phyloP scores from a whole-genome alignment of 2,329 filamentous ascomycete species.

The Arthroderma uncinatum region DNA sequence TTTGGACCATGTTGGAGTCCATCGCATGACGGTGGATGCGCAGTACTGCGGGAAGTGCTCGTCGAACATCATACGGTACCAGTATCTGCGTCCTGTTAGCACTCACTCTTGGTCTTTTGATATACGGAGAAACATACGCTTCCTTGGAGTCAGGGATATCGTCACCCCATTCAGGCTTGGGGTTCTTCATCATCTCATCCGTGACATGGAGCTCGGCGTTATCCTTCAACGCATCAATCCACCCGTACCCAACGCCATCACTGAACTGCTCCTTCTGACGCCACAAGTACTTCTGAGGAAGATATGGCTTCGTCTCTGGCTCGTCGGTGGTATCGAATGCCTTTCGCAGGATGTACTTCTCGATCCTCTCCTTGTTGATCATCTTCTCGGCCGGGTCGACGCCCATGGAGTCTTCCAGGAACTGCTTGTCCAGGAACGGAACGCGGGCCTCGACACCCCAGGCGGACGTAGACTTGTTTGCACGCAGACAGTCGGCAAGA shows the following conservation, averaged over 20 bases:
- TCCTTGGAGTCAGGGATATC: constrained; percentile 96
- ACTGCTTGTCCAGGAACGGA: constrained; percentile 94
- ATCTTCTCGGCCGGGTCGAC: constrained; percentile 92
- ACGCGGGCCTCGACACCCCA: constrained; percentile 98
- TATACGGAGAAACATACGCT: constrained; percentile 48
- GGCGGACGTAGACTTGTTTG: constrained; percentile 97
- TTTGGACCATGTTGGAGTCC: constrained; percentile 95
- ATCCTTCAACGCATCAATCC: constrained; percentile 97
- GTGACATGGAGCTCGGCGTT: constrained; percentile 79
- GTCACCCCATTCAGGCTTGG: constrained; percentile 86
- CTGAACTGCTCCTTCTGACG: constrained; percentile 99
- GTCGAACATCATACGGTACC: constrained; percentile 98
- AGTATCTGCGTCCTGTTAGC: constrained; percentile 50
- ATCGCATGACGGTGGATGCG: constrained; percentile 86
- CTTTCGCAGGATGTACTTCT: constrained; percentile 97
- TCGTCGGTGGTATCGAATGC: constrained; percentile 91
- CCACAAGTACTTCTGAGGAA: constrained; percentile 94
- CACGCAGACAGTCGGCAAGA: constrained; percentile 86
- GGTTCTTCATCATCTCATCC: constrained; percentile 97
- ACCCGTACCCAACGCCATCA: constrained; percentile 95
- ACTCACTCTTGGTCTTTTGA: neutral
- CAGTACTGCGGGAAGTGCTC: constrained; percentile 93
- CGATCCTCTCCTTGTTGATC: constrained; percentile 78
- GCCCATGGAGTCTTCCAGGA: constrained; percentile 86
- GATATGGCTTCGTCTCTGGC: constrained; percentile 67